Percentiles rank a stretch among this genome's conserved stretches.
Conservation (phyloP, 1,284 basidiomycete genomes). For the Fomes fomentarius region DNA sequence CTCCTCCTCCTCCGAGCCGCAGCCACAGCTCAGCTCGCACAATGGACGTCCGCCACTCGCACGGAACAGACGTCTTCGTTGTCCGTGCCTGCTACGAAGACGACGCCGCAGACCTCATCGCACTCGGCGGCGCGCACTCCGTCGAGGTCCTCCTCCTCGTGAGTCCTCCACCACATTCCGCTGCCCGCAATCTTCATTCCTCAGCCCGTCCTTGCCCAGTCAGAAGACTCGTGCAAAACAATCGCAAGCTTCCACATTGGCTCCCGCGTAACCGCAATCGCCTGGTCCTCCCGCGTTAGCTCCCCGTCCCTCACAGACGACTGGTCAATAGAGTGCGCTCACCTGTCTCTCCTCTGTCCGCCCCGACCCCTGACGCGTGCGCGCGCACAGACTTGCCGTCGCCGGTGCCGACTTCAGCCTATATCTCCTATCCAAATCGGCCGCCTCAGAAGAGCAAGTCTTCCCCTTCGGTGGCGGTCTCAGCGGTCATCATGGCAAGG, state of each 20-base stretch:
- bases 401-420: constrained; percentile 71
- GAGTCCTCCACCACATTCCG: constrained; percentile 32
- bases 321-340: constrained; percentile 72
- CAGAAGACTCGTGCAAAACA: constrained; percentile 41
- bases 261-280: constrained; percentile 70
- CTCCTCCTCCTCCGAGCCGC: neutral
- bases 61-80: constrained; percentile 60
- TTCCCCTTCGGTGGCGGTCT: constrained; percentile 77
- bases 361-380: constrained; percentile 2
- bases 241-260: constrained; percentile 78
- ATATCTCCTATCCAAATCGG: constrained; percentile 64
- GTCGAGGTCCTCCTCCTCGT: constrained; percentile 71
- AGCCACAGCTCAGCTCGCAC: constrained; percentile 4
- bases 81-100: constrained; percentile 64
- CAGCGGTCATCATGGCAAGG: constrained; percentile 72
- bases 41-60: constrained; percentile 63
- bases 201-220: constrained; percentile 28
- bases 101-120: constrained; percentile 69
- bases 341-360: neutral
- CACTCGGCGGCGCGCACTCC: constrained; percentile 71
- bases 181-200: constrained; percentile 18
- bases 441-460: constrained; percentile 50
- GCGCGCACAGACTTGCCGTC: constrained; percentile 56
- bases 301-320: constrained; percentile 66
- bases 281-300: constrained; percentile 71